A percentile compares a stretch with the other conserved stretches of the same genome.
These are phyloP conservation scores for Nicotiana sylvestris DNA, from an alignment of 257 asterid species.

Conservation along the genomic window DNA sequence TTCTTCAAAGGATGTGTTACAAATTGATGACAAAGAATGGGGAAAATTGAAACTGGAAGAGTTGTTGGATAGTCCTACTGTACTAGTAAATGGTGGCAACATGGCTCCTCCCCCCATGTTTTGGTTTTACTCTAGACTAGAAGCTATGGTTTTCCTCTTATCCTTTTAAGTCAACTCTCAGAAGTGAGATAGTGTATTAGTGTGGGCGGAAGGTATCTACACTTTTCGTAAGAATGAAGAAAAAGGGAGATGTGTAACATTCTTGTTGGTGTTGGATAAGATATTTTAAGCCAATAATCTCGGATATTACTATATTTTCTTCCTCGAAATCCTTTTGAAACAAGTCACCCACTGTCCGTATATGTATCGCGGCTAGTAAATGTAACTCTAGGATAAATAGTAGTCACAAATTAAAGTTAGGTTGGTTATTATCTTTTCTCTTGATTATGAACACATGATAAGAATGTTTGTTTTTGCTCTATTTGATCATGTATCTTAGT, in stretches of 20 bases:
- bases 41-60: background rate
- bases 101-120: constrained; percentile 49
- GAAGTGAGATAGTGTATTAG: background rate
- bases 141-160: background rate
- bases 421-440: background rate
- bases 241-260: background rate
- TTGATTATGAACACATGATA: background rate
- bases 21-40: constrained; percentile 12
- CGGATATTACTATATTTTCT: background rate
- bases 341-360: background rate
- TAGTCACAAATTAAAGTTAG: background rate
- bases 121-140: background rate
- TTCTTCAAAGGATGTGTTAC: constrained; percentile 16
- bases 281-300: background rate
- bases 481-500: too few relatives aligned
- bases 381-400: background rate
- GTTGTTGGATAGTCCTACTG: background rate
- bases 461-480: background rate
- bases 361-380: background rate
- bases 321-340: background rate
- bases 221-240: background rate
- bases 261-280: background rate
- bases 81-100: background rate
- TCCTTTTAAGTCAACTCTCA: background rate
- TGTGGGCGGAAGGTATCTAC: background rate